Evolutionary conservation across 768 basidiomycete genomes (phyloP).

Genomic region (Hortiboletus campestris): DNA sequence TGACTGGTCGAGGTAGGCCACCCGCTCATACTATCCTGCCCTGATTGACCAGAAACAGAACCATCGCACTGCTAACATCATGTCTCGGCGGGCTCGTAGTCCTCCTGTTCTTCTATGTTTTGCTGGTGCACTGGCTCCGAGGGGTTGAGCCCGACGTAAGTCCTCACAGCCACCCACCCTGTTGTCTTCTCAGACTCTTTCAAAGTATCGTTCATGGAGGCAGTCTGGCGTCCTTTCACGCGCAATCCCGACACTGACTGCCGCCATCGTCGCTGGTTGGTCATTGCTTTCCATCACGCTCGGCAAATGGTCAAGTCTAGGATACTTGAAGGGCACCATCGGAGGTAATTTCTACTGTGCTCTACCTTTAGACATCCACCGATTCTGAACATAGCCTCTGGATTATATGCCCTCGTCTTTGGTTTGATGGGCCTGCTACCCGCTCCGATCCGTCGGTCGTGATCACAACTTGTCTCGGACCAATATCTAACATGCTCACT

Average conservation of each 20-base stretch:
- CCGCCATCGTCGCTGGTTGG: constrained; percentile 70
- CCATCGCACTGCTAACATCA: constrained; percentile 51
- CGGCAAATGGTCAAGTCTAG: constrained; percentile 65
- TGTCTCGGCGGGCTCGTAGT: constrained; percentile 60
- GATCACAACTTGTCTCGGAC: constrained; percentile 34
- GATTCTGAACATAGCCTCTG: constrained; percentile 49
- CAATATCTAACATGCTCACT: not conserved
- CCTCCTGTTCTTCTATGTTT: constrained; percentile 67
- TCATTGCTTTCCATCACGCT: constrained; percentile 58
- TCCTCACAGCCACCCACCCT: constrained; percentile 8
- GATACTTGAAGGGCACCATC: constrained; percentile 60
- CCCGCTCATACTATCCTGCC: not conserved
- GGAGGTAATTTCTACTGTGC: constrained; percentile 44
- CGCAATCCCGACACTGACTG: constrained; percentile 69
- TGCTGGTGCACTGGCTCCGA: constrained; percentile 63
- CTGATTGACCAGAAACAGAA: constrained; percentile 37
- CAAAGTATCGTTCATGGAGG: constrained; percentile 72
- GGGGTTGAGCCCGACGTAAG: constrained; percentile 70
- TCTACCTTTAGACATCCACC: not conserved
- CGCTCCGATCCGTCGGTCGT: constrained; percentile 51
- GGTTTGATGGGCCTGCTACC: constrained; percentile 76
- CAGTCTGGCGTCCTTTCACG: constrained; percentile 65
- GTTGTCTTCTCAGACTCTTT: not conserved
- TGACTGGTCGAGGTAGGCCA: constrained; percentile 51
- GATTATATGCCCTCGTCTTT: constrained; percentile 66